phyloP scores from a whole-genome alignment of 768 basidiomycete species.

The Exidia glandulosa region DNA sequence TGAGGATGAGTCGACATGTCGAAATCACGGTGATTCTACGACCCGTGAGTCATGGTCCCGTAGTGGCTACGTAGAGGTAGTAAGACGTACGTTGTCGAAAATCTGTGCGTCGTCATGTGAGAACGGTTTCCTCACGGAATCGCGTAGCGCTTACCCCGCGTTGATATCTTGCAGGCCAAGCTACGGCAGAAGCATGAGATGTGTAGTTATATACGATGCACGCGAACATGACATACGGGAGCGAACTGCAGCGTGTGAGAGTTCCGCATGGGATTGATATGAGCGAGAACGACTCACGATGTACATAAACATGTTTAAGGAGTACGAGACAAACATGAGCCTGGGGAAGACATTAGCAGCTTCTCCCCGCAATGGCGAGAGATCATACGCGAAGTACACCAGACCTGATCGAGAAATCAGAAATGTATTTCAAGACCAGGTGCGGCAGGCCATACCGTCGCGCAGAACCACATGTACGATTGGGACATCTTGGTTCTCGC shows the following conservation, averaged over 20 bases:
- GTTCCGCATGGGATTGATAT: not conserved
- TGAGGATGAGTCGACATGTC: not conserved
- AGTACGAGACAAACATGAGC: not conserved
- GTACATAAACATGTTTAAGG: not conserved
- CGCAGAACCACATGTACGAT: not conserved
- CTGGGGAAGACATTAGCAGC: not conserved
- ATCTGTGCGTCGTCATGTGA: not conserved
- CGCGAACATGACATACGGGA: not conserved
- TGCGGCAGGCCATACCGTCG: too few species aligned
- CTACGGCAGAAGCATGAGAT: not conserved
- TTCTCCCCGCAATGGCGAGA: not conserved
- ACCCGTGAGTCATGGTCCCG: too few species aligned
- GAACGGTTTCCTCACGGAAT: not conserved
- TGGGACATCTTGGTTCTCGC: not conserved
- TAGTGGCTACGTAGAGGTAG: not conserved
- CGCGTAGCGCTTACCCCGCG: not conserved
- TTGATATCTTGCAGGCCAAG: not conserved
- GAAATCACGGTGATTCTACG: not conserved
- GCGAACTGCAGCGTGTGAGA: not conserved
- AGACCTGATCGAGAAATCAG: too few species aligned
- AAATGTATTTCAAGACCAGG: too few species aligned
- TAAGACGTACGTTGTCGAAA: not conserved
- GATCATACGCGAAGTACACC: not conserved
- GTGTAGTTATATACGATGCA: not conserved
- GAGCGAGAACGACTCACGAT: not conserved